Conservation (phyloP, 805 yeast species). For the Scheffersomyces coipomensis region DNA sequence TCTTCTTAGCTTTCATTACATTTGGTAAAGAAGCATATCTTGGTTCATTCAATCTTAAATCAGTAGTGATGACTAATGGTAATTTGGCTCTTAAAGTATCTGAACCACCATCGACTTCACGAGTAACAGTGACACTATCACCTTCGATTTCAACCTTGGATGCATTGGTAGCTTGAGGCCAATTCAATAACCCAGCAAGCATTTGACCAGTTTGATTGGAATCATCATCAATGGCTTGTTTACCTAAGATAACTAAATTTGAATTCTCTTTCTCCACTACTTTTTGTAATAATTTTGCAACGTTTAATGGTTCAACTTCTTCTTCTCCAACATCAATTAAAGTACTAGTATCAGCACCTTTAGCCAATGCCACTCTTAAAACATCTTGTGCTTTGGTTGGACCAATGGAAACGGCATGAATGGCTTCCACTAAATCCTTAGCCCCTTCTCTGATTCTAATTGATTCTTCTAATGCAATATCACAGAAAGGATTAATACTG, state of each 20-base stretch:
- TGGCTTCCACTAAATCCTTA: conserved; percentile 66
- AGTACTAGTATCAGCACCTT: conserved; percentile 88
- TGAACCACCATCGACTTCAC: conserved; percentile 96
- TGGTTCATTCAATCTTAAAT: conserved; percentile 90
- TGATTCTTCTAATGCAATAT: conserved; percentile 96
- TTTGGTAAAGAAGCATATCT: conserved; percentile 95
- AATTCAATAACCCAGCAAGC: conserved; percentile 86
- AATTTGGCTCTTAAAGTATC: conserved; percentile 74
- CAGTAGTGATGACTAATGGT: conserved; percentile 89
- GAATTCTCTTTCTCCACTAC: conserved; percentile 67
- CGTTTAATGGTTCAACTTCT: conserved; percentile 81
- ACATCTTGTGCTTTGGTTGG: conserved; percentile 84
- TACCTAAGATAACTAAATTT: conserved; percentile 86
- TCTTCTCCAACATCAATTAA: conserved; percentile 73
- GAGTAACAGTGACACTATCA: conserved; percentile 65
- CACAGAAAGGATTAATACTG: conserved; percentile 95
- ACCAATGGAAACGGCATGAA: conserved; percentile 92
- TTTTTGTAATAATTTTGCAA: conserved; percentile 80
- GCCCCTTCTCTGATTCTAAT: conserved; percentile 67
- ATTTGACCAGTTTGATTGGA: conserved; percentile 95
- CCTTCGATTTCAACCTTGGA: conserved; percentile 70
- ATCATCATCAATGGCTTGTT: conserved; percentile 96
- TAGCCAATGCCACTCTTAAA: conserved; percentile 86
- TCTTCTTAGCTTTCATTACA: conserved; percentile 97
- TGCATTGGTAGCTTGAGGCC: conserved; percentile 98